These are phyloP conservation scores for Suillus spraguei DNA, from an alignment of 768 basidiomycete genomes.

Conservation along the genomic window DNA sequence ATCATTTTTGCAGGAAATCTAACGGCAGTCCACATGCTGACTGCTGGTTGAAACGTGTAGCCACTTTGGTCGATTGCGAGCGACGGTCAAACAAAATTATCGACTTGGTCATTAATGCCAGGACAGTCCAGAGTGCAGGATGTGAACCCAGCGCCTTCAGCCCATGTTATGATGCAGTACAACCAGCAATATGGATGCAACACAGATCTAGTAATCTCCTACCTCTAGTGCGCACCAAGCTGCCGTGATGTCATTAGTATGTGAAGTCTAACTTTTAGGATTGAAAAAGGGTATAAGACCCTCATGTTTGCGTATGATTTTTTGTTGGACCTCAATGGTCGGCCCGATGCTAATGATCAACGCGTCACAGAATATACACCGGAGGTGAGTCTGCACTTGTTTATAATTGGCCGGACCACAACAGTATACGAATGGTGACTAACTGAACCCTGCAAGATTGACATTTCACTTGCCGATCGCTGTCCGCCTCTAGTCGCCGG, in stretches of 20 bases:
- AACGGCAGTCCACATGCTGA: background rate
- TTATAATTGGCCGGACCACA: too few species aligned
- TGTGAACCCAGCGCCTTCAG: background rate
- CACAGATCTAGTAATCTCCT: background rate
- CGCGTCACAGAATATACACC: conserved; percentile 2
- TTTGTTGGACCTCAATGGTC: background rate
- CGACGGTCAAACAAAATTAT: background rate
- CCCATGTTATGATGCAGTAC: background rate
- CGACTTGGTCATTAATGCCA: background rate
- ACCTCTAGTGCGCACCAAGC: background rate
- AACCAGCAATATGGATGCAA: background rate
- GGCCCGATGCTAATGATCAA: background rate
- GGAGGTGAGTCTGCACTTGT: conserved; percentile 4
- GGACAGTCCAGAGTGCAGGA: background rate
- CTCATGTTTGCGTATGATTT: background rate
- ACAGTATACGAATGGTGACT: too few species aligned
- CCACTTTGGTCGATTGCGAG: background rate
- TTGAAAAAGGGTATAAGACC: background rate
- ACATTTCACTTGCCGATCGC: too few species aligned
- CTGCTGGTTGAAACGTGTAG: background rate
- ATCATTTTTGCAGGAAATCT: background rate
- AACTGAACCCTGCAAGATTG: too few species aligned
- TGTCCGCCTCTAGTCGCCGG: too few species aligned
- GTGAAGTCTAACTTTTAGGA: background rate
- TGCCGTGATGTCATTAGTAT: background rate